Evolutionary conservation across 345 rosid species (phyloP).

Genomic region (Eucalyptus virginea): DNA sequence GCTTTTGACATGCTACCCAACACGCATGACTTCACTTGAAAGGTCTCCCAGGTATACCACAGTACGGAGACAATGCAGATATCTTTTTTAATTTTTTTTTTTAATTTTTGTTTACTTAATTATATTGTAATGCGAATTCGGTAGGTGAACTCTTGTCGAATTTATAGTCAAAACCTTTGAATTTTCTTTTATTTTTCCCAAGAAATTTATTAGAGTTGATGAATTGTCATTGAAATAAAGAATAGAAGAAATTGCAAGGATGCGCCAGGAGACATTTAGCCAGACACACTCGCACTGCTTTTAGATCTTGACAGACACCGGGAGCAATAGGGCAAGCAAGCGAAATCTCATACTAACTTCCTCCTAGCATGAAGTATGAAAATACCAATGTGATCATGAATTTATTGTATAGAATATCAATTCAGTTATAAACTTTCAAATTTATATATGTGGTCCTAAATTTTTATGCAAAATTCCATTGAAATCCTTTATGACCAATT

Average conservation of each 20-base stretch:
- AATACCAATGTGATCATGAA: not conserved
- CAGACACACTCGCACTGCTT: not conserved
- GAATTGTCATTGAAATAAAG: not conserved
- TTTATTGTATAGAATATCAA: rapidly evolving
- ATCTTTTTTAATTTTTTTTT: too few relatives aligned
- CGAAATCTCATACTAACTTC: not conserved
- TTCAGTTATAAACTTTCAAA: too few relatives aligned
- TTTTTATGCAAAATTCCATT: not conserved
- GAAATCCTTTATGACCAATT: not conserved
- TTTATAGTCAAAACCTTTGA: not conserved
- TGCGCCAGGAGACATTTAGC: not conserved
- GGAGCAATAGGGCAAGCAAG: not conserved
- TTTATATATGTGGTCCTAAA: not conserved
- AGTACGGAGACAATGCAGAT: not conserved
- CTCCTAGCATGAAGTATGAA: not conserved
- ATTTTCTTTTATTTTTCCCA: not conserved
- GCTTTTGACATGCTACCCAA: not conserved
- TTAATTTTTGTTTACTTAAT: too few relatives aligned
- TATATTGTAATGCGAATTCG: not conserved
- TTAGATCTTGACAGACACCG: not conserved
- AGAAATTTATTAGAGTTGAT: not conserved
- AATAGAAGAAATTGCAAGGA: not conserved
- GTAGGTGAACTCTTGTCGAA: not conserved
- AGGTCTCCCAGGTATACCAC: not conserved
- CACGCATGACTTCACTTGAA: not conserved